Evolutionary conservation across 768 basidiomycete genomes (phyloP).

Genomic region (Pisolithus albus): DNA sequence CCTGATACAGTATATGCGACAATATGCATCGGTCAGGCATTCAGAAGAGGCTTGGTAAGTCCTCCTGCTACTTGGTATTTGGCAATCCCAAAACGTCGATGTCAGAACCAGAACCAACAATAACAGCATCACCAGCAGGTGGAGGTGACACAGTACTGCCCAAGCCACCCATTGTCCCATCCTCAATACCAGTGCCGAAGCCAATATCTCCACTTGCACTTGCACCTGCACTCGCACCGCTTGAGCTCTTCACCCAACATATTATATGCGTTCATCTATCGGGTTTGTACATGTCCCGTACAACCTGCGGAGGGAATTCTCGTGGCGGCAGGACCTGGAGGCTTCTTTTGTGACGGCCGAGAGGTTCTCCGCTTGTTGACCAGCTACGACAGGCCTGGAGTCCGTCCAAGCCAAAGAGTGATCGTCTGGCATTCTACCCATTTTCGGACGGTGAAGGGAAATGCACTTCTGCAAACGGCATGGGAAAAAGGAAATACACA

Average conservation of each 20-base stretch:
- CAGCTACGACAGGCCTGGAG: conserved; percentile 77
- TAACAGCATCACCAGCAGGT: not conserved
- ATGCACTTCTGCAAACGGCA: not conserved
- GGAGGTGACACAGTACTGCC: conserved; percentile 10
- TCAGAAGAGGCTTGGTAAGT: conserved; percentile 51
- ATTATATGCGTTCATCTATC: conserved; percentile 61
- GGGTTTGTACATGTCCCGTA: conserved; percentile 79
- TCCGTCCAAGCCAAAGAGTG: conserved; percentile 71
- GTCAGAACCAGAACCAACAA: not conserved
- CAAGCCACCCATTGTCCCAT: conserved; percentile 20
- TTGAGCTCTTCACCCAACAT: conserved; percentile 52
- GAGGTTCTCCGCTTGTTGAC: no score
- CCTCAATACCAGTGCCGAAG: conserved; percentile 2
- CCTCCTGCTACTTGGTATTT: conserved; percentile 36
- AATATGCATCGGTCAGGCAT: no score
- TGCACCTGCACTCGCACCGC: conserved; percentile 8
- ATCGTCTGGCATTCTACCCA: conserved; percentile 54
- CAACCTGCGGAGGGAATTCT: conserved; percentile 63
- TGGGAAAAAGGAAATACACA: conserved; percentile 36
- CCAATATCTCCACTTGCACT: no score
- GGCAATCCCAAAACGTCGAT: conserved; percentile 19
- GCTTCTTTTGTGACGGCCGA: conserved; percentile 22
- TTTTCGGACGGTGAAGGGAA: not conserved
- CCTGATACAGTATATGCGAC: no score
- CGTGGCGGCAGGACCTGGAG: conserved; percentile 74